Evolutionary conservation across 768 basidiomycete genomes (phyloP), one percentile per base, ranked within the genome.

Genomic region (button mushroom (Agaricus bisporus)): DNA sequence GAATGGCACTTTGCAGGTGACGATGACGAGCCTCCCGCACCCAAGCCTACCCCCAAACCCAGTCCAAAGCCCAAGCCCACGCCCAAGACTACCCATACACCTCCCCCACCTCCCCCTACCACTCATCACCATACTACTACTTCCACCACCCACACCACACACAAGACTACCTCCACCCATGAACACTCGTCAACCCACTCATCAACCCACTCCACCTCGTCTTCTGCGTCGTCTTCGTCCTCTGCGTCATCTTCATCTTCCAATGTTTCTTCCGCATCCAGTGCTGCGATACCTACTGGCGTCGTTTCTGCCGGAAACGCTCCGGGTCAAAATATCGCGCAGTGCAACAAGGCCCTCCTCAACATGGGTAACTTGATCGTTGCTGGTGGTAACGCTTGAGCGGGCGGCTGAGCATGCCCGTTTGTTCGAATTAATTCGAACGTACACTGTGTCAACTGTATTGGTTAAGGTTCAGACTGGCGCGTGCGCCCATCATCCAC

Each of bases 1-100:
- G 59, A 64, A 6, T 91, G 88, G 88, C 73, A 64, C 57, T 84
- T 71, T n/a, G 51, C 47, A 17, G 52, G 42, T 17, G 58, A 54
- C 17, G 44, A 22, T 17, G 58, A 54, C 17, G 44, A 25, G 39
- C 17, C 51, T 15, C 15, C 36, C 20, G 35, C 42, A 2, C 48
- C 36, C 29, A 45, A 35, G 7, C 32, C 59, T 39, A 20, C 55
- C 12, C 51, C 60, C 11, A 26, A 56, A 17, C 49, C 56, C 18
- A 47, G 17, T n/a, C 9, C 58, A 28, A 26, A 38, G 4, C 39
- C 57, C 22, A 55, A 60, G 26, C 49, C 68, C 28, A 59, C 65
- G 15, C 52, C 64, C 20, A 43, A 55, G 18, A 46, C 59, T 22
- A 60, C 64, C 17, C 43, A 62, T 9, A 49, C 66, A 25, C 59